These are phyloP conservation scores for Flaveria trinervia DNA, from an alignment of 129 eudicot genomes.

Conservation along the genomic window DNA sequence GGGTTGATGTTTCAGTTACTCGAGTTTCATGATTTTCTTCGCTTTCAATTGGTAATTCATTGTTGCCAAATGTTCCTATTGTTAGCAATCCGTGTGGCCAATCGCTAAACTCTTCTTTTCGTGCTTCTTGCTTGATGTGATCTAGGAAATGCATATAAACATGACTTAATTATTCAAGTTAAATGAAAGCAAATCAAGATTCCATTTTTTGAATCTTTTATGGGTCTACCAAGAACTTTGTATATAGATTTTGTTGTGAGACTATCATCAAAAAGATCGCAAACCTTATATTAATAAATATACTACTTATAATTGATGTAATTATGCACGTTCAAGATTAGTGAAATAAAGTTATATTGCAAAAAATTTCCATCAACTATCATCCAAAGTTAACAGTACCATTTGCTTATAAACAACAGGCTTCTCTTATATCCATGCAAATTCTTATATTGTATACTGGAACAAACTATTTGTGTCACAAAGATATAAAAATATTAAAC, in stretches of 20 bases:
- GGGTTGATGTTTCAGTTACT: constrained; percentile 50
- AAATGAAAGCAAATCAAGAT: neutral
- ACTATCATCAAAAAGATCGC: too few relatives aligned
- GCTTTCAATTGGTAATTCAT: constrained; percentile 33
- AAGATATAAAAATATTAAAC: neutral
- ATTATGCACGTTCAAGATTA: too few relatives aligned
- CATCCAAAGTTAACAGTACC: neutral
- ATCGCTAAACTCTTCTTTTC: constrained; percentile 74
- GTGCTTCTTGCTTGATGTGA: constrained; percentile 53
- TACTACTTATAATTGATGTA: too few relatives aligned
- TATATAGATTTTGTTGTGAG: neutral
- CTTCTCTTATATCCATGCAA: neutral
- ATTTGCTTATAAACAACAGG: neutral
- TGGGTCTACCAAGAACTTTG: constrained; percentile 3
- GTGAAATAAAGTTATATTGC: too few relatives aligned
- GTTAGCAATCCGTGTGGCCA: constrained; percentile 88
- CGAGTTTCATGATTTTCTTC: constrained; percentile 42
- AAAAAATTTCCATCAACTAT: neutral
- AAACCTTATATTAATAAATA: too few relatives aligned
- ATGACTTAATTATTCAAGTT: neutral
- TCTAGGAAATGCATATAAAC: constrained; percentile 36
- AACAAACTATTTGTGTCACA: neutral
- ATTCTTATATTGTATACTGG: neutral
- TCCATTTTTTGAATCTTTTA: constrained; percentile 7
- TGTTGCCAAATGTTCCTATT: constrained; percentile 90